Evolutionary conservation across 331 rosid genomes (phyloP).

Genomic region (Rosa hybrid): DNA sequence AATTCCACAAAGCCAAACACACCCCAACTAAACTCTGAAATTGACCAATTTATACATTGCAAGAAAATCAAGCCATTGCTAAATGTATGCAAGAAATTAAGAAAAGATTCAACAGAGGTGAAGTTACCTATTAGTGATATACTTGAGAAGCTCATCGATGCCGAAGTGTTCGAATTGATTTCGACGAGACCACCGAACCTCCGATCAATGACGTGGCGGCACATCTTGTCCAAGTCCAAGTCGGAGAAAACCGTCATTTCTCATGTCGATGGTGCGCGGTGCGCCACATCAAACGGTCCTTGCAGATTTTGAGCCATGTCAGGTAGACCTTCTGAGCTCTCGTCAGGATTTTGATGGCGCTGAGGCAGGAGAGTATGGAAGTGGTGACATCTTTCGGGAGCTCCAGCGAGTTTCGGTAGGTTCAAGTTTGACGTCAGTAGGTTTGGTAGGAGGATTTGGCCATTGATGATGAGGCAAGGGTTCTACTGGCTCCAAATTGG

Average conservation of each 20-base stretch:
- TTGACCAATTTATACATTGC: too few relatives aligned
- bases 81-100: not conserved
- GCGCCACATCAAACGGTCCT: conserved; percentile 47
- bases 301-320: conserved; percentile 39
- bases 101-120: not conserved
- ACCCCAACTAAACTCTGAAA: too few relatives aligned
- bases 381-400: conserved; percentile 35
- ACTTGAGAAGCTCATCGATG: conserved; percentile 27
- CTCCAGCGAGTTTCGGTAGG: conserved; percentile 36
- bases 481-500: not conserved
- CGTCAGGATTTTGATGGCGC: conserved; percentile 27
- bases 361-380: conserved; percentile 27
- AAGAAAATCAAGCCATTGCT: not conserved
- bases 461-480: not conserved
- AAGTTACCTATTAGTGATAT: conserved; percentile 30
- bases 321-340: conserved; percentile 36
- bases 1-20: too few relatives aligned
- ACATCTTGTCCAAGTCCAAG: conserved; percentile 26
- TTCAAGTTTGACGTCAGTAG: not conserved
- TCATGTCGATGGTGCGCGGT: conserved; percentile 40
- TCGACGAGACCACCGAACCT: conserved; percentile 32
- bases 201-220: conserved; percentile 29
- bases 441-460: not conserved
- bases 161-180: conserved; percentile 35
- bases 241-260: not conserved